phyloP scores from a whole-genome alignment of 495 filamentous ascomycete species.

The Penicillium chermesinum region DNA sequence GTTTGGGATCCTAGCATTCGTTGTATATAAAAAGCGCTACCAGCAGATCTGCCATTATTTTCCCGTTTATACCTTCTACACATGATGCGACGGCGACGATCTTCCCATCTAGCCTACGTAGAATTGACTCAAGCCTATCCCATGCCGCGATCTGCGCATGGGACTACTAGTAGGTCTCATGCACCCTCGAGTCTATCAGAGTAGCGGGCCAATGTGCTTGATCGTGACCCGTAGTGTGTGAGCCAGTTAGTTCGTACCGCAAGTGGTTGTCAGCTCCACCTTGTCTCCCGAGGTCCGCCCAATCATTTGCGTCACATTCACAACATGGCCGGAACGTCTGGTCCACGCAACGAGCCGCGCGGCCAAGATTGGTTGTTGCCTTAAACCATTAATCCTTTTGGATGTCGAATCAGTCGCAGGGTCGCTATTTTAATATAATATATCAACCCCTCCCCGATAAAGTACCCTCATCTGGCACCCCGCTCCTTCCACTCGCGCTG shows the following conservation, averaged over 20 bases:
- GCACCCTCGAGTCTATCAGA: too few relatives aligned
- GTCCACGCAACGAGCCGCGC: background rate
- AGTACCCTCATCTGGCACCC: background rate
- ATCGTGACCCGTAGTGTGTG: background rate
- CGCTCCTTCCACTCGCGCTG: background rate
- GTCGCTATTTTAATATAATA: background rate
- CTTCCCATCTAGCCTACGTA: background rate
- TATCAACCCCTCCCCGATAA: background rate
- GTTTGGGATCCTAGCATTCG: constrained; percentile 28
- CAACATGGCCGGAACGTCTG: constrained; percentile 14
- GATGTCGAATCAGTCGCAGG: too few relatives aligned
- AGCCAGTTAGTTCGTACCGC: constrained; percentile 10
- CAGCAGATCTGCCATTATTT: constrained; percentile 17
- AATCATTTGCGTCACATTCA: constrained; percentile 13
- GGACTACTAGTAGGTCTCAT: background rate
- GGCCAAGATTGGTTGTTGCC: too few relatives aligned
- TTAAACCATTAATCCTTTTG: too few relatives aligned
- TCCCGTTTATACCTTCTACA: constrained; percentile 1
- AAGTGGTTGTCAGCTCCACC: constrained; percentile 1
- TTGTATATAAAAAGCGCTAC: constrained; percentile 28
- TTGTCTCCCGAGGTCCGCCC: background rate
- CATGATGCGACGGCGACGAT: constrained; percentile 1
- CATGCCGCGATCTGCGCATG: background rate
- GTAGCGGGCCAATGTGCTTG: background rate
- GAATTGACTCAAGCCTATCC: background rate